Percentiles rank a stretch among this genome's conserved stretches.
Conservation (phyloP, 2,329 filamentous ascomycete genomes). For the Paecilomyces fulvus region DNA sequence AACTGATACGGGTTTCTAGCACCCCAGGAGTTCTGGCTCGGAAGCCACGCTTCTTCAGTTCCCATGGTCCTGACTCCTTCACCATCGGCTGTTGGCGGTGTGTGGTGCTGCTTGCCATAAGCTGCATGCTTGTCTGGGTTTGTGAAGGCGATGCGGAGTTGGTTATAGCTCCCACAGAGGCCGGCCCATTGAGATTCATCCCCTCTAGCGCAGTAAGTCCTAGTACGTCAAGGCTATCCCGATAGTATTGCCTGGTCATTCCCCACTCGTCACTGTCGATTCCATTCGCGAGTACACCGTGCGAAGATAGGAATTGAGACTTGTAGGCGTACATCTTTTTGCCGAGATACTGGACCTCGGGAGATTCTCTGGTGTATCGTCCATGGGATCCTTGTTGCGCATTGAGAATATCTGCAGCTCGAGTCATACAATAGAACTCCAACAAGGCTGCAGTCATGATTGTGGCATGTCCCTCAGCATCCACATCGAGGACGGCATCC, state of each 20-base stretch:
- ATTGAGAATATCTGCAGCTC: slow-evolving; percentile 39
- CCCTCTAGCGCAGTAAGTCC: slow-evolving; percentile 30
- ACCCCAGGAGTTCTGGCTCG: slow-evolving; percentile 10
- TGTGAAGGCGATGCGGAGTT: slow-evolving; percentile 16
- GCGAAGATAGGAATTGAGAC: slow-evolving; percentile 33
- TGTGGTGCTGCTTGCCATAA: slow-evolving; percentile 8
- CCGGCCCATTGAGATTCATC: slow-evolving; percentile 18
- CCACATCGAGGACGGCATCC: slow-evolving; percentile 16
- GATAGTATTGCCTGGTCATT: slow-evolving; percentile 30
- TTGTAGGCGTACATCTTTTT: slow-evolving; percentile 34
- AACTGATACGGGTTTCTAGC: slow-evolving; percentile 14
- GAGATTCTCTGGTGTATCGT: slow-evolving; percentile 32
- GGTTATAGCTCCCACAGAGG: slow-evolving; percentile 13
- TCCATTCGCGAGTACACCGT: slow-evolving; percentile 32
- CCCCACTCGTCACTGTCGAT: slow-evolving; percentile 31
- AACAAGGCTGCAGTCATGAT: slow-evolving; percentile 37
- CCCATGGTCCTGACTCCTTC: slow-evolving; percentile 6
- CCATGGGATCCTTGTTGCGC: slow-evolving; percentile 24
- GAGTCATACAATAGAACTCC: slow-evolving; percentile 37
- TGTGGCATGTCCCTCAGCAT: slow-evolving; percentile 29
- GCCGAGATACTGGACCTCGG: slow-evolving; percentile 35
- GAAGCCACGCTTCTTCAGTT: slow-evolving; percentile 12
- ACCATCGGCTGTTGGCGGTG: slow-evolving; percentile 2
- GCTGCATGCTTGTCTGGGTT: slow-evolving; percentile 8
- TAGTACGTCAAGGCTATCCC: slow-evolving; percentile 35